Conservation (phyloP, 345 rosid genomes). For the Gossypium australe region DNA sequence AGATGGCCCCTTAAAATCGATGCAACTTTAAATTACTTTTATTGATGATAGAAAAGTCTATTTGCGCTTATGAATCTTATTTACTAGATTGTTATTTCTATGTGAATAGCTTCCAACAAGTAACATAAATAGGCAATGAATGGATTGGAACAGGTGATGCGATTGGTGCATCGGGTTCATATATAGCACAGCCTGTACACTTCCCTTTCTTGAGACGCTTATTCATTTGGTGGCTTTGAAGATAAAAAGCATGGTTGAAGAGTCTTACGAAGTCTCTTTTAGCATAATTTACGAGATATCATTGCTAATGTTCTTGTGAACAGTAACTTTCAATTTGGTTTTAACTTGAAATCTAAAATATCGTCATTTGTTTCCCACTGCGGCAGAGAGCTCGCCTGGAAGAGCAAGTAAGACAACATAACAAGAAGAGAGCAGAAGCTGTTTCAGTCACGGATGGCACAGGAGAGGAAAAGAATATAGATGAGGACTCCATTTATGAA, state of each 20-base stretch:
- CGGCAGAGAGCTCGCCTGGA: conserved; percentile 78
- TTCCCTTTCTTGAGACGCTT: background rate
- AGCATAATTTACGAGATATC: background rate
- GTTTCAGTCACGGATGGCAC: conserved; percentile 21
- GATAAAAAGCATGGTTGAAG: background rate
- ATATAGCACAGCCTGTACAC: background rate
- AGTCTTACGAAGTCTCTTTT: background rate
- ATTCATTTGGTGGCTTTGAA: background rate
- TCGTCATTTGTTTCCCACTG: conserved; percentile 13
- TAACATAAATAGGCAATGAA: background rate
- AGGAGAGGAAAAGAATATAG: conserved; percentile 32
- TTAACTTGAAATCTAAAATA: background rate
- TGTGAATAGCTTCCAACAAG: background rate
- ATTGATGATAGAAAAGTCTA: background rate
- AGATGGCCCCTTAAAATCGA: background rate
- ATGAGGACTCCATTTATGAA: conserved; percentile 67
- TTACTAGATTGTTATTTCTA: background rate
- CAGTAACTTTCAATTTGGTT: background rate
- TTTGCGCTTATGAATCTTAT: background rate
- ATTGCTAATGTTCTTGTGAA: background rate
- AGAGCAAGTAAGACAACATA: conserved; percentile 91
- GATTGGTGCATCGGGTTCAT: background rate
- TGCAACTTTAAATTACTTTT: background rate
- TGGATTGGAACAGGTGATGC: background rate
- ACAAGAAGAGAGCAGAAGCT: conserved; percentile 58